Conservation (phyloP, 2,329 filamentous ascomycete species). For the Mycosphaerella sp. region DNA sequence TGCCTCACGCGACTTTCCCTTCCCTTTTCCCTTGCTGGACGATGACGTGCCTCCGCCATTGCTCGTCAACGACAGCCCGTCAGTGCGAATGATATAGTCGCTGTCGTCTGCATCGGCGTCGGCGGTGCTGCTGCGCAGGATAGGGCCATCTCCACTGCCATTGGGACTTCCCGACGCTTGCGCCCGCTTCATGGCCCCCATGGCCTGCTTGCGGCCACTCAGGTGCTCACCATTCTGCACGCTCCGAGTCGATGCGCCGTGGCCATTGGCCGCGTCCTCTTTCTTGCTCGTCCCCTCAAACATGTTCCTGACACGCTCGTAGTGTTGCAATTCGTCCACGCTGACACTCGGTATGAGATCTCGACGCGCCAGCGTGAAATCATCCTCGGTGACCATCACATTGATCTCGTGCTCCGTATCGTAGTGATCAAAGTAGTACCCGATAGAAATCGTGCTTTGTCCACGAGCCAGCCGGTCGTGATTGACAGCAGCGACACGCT, state of each 20-base stretch:
- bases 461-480: constrained; percentile 30
- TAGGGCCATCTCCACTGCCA: neutral
- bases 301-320: constrained; percentile 70
- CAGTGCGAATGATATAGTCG: constrained; percentile 38
- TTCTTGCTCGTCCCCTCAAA: constrained; percentile 63
- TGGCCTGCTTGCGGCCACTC: constrained; percentile 8
- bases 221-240: constrained; percentile 2
- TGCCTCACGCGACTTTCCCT: constrained; percentile 30
- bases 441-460: constrained; percentile 59
- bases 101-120: constrained; percentile 32
- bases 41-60: constrained; percentile 26
- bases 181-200: constrained; percentile 18
- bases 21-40: constrained; percentile 31
- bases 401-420: constrained; percentile 74
- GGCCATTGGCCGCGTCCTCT: constrained; percentile 32
- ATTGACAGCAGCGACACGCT: constrained; percentile 69
- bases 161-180: constrained; percentile 9
- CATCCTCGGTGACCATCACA: constrained; percentile 81
- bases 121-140: neutral
- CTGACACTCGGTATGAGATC: constrained; percentile 94
- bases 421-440: constrained; percentile 92
- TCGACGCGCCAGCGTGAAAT: constrained; percentile 72
- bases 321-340: constrained; percentile 84
- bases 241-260: neutral
- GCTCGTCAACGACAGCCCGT: constrained; percentile 29